phyloP scores from a whole-genome alignment of 352 stramenopile species.

The Pythium aquatile region DNA sequence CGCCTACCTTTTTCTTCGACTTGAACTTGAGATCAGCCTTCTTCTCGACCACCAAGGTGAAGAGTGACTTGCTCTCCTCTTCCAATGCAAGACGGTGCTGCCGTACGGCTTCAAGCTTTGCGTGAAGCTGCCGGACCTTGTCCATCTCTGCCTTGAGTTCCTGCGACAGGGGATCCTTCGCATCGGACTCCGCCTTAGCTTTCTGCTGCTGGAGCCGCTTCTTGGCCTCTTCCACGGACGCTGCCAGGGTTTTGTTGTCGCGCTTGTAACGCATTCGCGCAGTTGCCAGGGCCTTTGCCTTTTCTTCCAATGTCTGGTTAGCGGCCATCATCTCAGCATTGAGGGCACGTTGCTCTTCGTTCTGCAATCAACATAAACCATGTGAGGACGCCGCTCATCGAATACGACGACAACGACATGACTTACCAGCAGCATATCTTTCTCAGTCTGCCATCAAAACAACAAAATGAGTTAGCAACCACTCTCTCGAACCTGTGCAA shows the following conservation, averaged over 20 bases:
- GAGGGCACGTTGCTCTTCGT: conserved; percentile 84
- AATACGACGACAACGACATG: neutral
- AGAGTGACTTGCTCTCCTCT: conserved; percentile 88
- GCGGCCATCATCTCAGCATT: conserved; percentile 81
- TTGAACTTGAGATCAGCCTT: conserved; percentile 89
- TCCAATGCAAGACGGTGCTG: conserved; percentile 84
- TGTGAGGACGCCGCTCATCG: neutral
- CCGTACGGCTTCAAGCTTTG: conserved; percentile 81
- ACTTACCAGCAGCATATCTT: conserved; percentile 81
- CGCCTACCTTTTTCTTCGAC: conserved; percentile 81
- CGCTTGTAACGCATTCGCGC: conserved; percentile 89
- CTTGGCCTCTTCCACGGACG: conserved; percentile 77
- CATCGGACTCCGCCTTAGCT: conserved; percentile 66
- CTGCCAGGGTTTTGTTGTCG: conserved; percentile 79
- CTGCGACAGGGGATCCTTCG: conserved; percentile 74
- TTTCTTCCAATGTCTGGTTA: conserved; percentile 85
- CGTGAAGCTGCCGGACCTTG: conserved; percentile 77
- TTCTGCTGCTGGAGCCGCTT: conserved; percentile 82
- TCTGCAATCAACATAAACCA: conserved; percentile 36
- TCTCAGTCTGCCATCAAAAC: conserved; percentile 61
- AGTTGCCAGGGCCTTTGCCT: conserved; percentile 82
- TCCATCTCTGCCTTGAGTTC: conserved; percentile 86
- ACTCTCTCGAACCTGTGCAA: neutral
- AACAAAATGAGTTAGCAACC: conserved; percentile 16
- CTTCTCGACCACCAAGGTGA: conserved; percentile 88